phyloP scores from a whole-genome alignment of 1,139 yeast genomes.

The Blastobotrys aristatus region DNA sequence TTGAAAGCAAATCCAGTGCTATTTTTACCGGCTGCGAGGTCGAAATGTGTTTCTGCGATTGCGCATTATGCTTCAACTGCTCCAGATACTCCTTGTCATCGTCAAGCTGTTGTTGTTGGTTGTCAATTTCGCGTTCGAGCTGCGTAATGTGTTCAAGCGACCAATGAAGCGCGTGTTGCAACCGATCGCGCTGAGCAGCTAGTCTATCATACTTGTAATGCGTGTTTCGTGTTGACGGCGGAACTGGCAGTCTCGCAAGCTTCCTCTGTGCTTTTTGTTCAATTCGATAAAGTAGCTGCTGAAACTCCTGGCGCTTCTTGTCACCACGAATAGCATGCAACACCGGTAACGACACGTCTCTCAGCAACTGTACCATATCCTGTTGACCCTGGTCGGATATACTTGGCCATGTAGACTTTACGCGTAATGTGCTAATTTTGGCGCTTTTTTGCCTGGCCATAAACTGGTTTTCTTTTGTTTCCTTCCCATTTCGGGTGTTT shows the following conservation, averaged over 20 bases:
- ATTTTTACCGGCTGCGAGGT: neutral
- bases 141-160: constrained; percentile 24
- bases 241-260: constrained; percentile 21
- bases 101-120: constrained; percentile 18
- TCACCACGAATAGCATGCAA: constrained; percentile 21
- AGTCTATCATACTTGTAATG: constrained; percentile 21
- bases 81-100: constrained; percentile 16
- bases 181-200: constrained; percentile 18
- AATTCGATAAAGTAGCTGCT: constrained; percentile 13
- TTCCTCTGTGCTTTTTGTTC: constrained; percentile 12
- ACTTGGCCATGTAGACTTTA: constrained; percentile 22
- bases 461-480: constrained; percentile 6
- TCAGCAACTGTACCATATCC: constrained; percentile 18
- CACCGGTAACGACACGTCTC: constrained; percentile 18
- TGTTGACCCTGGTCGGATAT: constrained; percentile 20
- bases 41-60: constrained; percentile 6
- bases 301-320: constrained; percentile 17
- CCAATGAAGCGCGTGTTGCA: constrained; percentile 24
- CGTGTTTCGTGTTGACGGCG: constrained; percentile 21
- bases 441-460: constrained; percentile 10
- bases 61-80: constrained; percentile 14
- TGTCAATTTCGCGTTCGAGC: constrained; percentile 22
- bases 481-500: constrained; percentile 2
- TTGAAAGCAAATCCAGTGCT: neutral
- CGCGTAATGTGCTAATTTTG: constrained; percentile 13